Conservation (phyloP, 2,329 filamentous ascomycete species). For the Boeremia lycopersici region DNA sequence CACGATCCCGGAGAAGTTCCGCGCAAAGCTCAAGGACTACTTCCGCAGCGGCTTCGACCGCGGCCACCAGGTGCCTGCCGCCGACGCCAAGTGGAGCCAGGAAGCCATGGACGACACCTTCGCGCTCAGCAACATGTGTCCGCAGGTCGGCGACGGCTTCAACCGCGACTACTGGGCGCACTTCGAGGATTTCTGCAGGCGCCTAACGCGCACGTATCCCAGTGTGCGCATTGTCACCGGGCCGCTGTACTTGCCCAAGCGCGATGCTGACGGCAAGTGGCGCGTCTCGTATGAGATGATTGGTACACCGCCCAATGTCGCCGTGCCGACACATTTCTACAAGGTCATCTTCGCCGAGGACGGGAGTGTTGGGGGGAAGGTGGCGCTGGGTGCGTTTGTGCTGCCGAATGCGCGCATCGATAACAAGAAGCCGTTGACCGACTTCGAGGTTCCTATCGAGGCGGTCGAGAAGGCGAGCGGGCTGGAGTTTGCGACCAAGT, state of each 20-base stretch:
- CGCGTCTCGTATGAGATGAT: conserved; percentile 95
- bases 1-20: conserved; percentile 81
- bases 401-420: conserved; percentile 88
- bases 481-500: conserved; percentile 83
- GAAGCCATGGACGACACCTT: conserved; percentile 95
- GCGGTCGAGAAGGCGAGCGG: conserved; percentile 90
- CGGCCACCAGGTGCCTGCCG: conserved; percentile 95
- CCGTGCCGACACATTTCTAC: conserved; percentile 98
- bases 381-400: conserved; percentile 92
- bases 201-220: conserved; percentile 80
- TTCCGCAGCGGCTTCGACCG: conserved; percentile 93
- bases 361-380: conserved; percentile 64
- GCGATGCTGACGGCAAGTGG: conserved; percentile 92
- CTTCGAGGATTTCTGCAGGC: conserved; percentile 94
- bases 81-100: conserved; percentile 95
- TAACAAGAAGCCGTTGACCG: conserved; percentile 82
- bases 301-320: conserved; percentile 88
- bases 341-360: conserved; percentile 98
- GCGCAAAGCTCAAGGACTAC: conserved; percentile 91
- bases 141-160: conserved; percentile 97
- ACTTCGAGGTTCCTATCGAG: conserved; percentile 96
- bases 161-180: conserved; percentile 99
- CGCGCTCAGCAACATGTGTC: conserved; percentile 93
- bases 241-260: conserved; percentile 87
- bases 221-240: conserved; percentile 91